Percentiles rank a stretch among this genome's conserved stretches.
Evolutionary conservation across 768 basidiomycete species (phyloP).

Genomic region (Nevesoporus exiguus): DNA sequence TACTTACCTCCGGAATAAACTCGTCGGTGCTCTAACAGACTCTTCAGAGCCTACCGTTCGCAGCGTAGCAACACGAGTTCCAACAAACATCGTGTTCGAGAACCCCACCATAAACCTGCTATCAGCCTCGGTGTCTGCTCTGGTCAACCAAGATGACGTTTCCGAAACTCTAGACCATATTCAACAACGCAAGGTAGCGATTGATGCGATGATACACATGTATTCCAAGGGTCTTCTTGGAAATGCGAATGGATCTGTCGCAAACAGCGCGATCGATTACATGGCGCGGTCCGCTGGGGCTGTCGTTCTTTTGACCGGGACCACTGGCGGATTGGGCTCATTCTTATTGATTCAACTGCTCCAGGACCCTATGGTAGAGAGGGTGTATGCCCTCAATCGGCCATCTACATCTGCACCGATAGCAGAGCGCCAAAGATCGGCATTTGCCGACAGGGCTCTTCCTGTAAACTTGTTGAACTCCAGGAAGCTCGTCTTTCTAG

Average conservation of each 20-base stretch:
- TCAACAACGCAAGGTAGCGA: background rate
- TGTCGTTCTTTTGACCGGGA: slow-evolving; percentile 34
- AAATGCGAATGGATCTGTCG: background rate
- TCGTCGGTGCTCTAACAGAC: slow-evolving; percentile 20
- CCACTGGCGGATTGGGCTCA: slow-evolving; percentile 42
- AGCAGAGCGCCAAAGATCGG: slow-evolving; percentile 29
- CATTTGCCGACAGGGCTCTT: slow-evolving; percentile 37
- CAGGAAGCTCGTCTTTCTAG: slow-evolving; percentile 35
- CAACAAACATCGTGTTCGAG: slow-evolving; percentile 32
- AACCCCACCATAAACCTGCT: slow-evolving; percentile 32
- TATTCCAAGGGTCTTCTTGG: slow-evolving; percentile 23
- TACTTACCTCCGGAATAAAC: slow-evolving; percentile 23
- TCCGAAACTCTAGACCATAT: background rate
- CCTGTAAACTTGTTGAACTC: slow-evolving; percentile 30
- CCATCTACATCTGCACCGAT: slow-evolving; percentile 6
- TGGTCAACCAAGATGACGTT: background rate
- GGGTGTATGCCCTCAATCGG: slow-evolving; percentile 37
- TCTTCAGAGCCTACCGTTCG: slow-evolving; percentile 23
- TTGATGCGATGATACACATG: slow-evolving; percentile 37
- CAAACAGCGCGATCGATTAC: background rate
- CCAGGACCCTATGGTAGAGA: slow-evolving; percentile 19
- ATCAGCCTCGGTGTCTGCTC: background rate
- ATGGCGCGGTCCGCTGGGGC: background rate
- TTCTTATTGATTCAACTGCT: slow-evolving; percentile 34
- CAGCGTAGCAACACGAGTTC: slow-evolving; percentile 20